phyloP scores from a whole-genome alignment of 2,329 filamentous ascomycete species.

The Alternaria metachromatica region DNA sequence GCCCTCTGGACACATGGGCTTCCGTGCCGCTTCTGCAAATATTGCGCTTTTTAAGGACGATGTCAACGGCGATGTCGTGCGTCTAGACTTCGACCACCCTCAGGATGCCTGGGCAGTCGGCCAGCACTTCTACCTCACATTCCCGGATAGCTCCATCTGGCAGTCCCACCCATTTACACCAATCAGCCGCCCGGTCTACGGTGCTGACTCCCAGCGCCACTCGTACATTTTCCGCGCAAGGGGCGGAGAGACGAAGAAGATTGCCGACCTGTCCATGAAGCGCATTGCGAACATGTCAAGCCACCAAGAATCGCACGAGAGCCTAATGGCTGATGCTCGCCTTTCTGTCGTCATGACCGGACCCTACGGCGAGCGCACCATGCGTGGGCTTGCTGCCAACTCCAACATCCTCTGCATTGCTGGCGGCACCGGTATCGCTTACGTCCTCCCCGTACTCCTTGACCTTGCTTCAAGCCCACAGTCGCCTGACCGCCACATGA shows the following conservation, averaged over 20 bases:
- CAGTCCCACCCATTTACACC: conserved; percentile 72
- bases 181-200: conserved; percentile 33
- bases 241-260: conserved; percentile 42
- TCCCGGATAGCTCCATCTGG: conserved; percentile 71
- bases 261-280: conserved; percentile 40
- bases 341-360: conserved; percentile 44
- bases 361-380: conserved; percentile 43
- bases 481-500: conserved; percentile 34
- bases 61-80: conserved; percentile 60
- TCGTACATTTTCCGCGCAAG: conserved; percentile 47
- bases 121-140: conserved; percentile 75
- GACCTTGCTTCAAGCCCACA: conserved; percentile 34
- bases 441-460: conserved; percentile 46
- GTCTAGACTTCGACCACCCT: conserved; percentile 69
- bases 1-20: conserved; percentile 39
- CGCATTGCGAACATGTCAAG: conserved; percentile 28
- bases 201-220: conserved; percentile 34
- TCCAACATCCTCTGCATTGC: conserved; percentile 46
- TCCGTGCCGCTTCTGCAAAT: conserved; percentile 34
- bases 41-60: conserved; percentile 47
- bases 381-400: conserved; percentile 26
- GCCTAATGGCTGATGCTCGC: conserved; percentile 31
- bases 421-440: conserved; percentile 48
- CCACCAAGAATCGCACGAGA: conserved; percentile 30
- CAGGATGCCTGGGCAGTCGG: conserved; percentile 69